phyloP scores from a whole-genome alignment of 768 basidiomycete species.

The Serpula lacrymans region DNA sequence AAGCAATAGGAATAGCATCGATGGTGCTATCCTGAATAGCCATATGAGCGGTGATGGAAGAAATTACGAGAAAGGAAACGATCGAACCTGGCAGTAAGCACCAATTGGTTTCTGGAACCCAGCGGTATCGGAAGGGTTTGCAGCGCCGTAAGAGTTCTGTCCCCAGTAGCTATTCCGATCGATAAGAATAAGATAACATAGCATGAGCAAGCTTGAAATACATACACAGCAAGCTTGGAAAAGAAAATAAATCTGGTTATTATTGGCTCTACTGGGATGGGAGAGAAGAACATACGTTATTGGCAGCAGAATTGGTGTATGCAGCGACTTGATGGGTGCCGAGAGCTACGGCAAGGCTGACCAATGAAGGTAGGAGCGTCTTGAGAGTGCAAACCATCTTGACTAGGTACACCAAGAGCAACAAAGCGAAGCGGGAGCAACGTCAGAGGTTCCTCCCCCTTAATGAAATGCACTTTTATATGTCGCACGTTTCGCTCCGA shows the following conservation, averaged over 20 bases:
- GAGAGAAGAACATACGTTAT: slow-evolving; percentile 31
- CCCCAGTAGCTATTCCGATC: slow-evolving; percentile 43
- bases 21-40: slow-evolving; percentile 51
- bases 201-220: neutral
- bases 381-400: too few relatives aligned
- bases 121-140: slow-evolving; percentile 33
- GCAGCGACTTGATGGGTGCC: slow-evolving; percentile 14
- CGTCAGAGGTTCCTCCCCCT: too few relatives aligned
- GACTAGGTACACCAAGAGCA: too few relatives aligned
- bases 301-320: slow-evolving; percentile 33
- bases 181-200: neutral
- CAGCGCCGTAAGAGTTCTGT: slow-evolving; percentile 59
- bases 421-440: too few relatives aligned
- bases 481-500: too few relatives aligned
- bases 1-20: slow-evolving; percentile 59
- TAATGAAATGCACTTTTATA: too few relatives aligned
- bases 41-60: neutral
- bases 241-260: neutral
- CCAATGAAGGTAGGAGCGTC: too few relatives aligned
- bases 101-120: slow-evolving; percentile 51
- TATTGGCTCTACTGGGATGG: slow-evolving; percentile 3
- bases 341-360: too few relatives aligned
- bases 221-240: slow-evolving; percentile 9
- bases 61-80: neutral
- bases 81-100: slow-evolving; percentile 48